Conservation (phyloP, 257 asterid species). For the Parsonsia alboflavescens region DNA sequence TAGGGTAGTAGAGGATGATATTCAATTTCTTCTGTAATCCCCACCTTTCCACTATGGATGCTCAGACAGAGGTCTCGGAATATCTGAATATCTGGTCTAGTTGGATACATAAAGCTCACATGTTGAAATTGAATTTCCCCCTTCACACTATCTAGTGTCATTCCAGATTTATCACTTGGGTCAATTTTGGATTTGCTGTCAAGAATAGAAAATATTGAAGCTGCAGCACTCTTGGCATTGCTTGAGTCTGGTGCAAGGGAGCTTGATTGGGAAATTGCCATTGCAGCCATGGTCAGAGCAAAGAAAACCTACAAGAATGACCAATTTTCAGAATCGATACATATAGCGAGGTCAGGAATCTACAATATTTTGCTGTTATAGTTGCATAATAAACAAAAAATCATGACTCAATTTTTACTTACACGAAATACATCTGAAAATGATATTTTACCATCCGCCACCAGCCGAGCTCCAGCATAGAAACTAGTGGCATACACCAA, state of each 20-base stretch:
- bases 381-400: not conserved
- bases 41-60: conserved; percentile 75
- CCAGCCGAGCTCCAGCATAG: conserved; percentile 84
- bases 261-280: conserved; percentile 80
- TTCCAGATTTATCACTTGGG: conserved; percentile 69
- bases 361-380: not conserved
- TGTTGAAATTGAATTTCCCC: conserved; percentile 72
- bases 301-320: conserved; percentile 66
- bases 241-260: conserved; percentile 72
- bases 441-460: conserved; percentile 60
- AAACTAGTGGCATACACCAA: conserved; percentile 77
- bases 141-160: conserved; percentile 50
- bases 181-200: conserved; percentile 71
- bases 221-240: conserved; percentile 79
- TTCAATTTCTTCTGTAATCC: no score
- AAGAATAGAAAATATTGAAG: conserved; percentile 68
- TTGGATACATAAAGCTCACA: conserved; percentile 78
- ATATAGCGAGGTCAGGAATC: not conserved
- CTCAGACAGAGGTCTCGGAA: conserved; percentile 57
- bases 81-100: conserved; percentile 70
- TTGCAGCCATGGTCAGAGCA: conserved; percentile 78
- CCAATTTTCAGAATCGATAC: not conserved
- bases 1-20: not conserved
- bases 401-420: conserved; percentile 14
- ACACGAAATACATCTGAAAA: conserved; percentile 77